phyloP scores from a whole-genome alignment of 768 basidiomycete species.

The Chiua virens region DNA sequence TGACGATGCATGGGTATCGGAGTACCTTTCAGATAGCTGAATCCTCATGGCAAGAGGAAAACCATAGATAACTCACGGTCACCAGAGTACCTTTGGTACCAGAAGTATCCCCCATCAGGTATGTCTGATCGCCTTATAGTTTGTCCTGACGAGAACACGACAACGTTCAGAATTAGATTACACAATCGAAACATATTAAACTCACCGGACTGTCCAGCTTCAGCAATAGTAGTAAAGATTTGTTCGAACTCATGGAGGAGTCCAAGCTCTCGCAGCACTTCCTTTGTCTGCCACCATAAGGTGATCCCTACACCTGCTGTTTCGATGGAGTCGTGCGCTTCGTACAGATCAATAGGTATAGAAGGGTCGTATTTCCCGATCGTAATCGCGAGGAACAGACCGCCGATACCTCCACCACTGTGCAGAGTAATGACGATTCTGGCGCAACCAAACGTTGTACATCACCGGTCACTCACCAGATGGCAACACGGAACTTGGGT shows the following conservation, averaged over 20 bases:
- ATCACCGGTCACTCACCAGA: conserved; percentile 13
- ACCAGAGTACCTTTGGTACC: too few species aligned
- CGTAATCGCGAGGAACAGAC: conserved; percentile 42
- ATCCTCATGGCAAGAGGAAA: too few species aligned
- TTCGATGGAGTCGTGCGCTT: conserved; percentile 42
- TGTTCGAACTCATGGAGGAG: conserved; percentile 35
- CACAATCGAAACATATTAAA: too few species aligned
- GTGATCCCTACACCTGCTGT: conserved; percentile 43
- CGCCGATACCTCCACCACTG: conserved; percentile 46
- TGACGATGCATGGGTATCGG: conserved; percentile 21
- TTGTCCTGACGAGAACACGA: too few species aligned
- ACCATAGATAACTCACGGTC: too few species aligned
- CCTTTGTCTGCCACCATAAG: conserved; percentile 49
- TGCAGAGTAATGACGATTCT: conserved; percentile 1
- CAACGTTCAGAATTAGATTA: too few species aligned
- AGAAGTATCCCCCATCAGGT: too few species aligned
- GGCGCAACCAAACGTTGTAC: neutral
- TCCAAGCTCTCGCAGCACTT: conserved; percentile 43
- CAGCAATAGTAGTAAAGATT: conserved; percentile 11
- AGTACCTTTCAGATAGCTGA: too few species aligned
- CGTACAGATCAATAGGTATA: conserved; percentile 45
- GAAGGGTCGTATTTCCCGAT: conserved; percentile 33
- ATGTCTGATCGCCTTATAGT: too few species aligned
- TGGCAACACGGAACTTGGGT: conserved; percentile 21
- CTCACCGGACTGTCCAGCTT: conserved; percentile 11